phyloP scores from a whole-genome alignment of 164 flowering plant species.

The Malania oleifera region DNA sequence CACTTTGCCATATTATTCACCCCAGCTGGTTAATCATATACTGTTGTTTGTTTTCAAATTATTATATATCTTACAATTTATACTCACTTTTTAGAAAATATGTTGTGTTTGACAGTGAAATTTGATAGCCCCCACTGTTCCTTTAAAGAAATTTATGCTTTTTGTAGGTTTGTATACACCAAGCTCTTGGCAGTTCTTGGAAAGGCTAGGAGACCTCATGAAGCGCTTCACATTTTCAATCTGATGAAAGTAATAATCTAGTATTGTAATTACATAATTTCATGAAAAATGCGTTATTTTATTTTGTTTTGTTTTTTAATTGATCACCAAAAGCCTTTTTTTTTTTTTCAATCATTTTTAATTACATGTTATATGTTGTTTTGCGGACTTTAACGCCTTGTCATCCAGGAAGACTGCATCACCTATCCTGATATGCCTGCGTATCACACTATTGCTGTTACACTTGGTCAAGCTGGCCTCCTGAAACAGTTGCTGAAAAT shows the following conservation, averaged over 20 bases:
- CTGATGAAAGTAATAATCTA: conserved; percentile 65
- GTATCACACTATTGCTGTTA: conserved; percentile 74
- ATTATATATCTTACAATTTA: too few relatives aligned
- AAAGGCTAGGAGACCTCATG: conserved; percentile 74
- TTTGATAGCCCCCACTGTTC: background rate
- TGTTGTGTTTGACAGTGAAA: background rate
- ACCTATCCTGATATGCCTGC: conserved; percentile 94
- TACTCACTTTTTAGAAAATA: background rate
- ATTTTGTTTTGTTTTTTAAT: too few relatives aligned
- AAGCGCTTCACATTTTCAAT: conserved; percentile 73
- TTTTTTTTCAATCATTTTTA: too few relatives aligned
- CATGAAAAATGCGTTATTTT: background rate
- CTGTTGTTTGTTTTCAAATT: too few relatives aligned
- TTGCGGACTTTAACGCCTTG: background rate
- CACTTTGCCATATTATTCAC: too few relatives aligned
- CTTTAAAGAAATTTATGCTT: conserved; percentile 8
- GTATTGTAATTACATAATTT: background rate
- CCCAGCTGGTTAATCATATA: too few relatives aligned
- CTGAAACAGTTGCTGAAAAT: conserved; percentile 62
- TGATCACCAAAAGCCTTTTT: too few relatives aligned
- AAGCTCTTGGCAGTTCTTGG: conserved; percentile 89
- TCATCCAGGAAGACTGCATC: conserved; percentile 59
- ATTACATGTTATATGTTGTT: conserved; percentile 5
- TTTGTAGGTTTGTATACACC: conserved; percentile 87
- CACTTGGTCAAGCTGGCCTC: conserved; percentile 93